Base-by-base conservation (phyloP, 2,329 filamentous ascomycete species). In the Dactylellina sp. region DNA sequence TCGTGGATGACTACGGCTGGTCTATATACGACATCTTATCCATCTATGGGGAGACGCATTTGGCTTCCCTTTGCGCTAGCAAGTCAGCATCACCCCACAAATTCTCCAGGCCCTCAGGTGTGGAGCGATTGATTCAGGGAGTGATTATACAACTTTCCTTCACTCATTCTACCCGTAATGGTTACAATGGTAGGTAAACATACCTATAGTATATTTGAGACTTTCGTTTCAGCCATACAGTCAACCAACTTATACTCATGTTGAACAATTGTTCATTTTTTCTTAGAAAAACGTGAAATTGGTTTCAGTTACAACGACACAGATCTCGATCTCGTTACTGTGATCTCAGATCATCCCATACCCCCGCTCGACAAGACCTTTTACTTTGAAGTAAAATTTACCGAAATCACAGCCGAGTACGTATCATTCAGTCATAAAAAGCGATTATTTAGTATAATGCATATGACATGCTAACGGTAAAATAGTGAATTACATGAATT, bases 331-430 rank as follows among this genome's bases (percentile, higher is more conserved):
- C 50, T 40, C 24, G 24, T 12, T 55, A 28, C 4, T 7, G 32
- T 61, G 12, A 7, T 55, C 2, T 16, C 60, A 25, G 37, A 64
- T 22, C 44, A 64, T 24, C 60, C 60, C 1, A 46, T 56, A 7
- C 61, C 61, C 5, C 61, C 35, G 12, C 7, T 56, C 9, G 11
- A 24, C 1, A 25, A 46, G 16, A 57, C 40, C 1, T 65, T 56
- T n/a, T 65, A 65, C 32, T 65, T 65, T 25, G 61, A 65, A 25
- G 24, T 65, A 22, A 22, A 35, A 9, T 11, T 49, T 32, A 4
- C 28, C 28, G 28, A 9, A 32, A 32, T 32, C 4, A 32, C 22
- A 53, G 24, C 7, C 32, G 16, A 39, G 28, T 39, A 40, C 3
- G 52, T 32, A n/a, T 16, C 47, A 52, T 12, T n/a, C 7, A 14